phyloP scores from a whole-genome alignment of 495 filamentous ascomycete species.

The Pyrenopolyporus hunteri region DNA sequence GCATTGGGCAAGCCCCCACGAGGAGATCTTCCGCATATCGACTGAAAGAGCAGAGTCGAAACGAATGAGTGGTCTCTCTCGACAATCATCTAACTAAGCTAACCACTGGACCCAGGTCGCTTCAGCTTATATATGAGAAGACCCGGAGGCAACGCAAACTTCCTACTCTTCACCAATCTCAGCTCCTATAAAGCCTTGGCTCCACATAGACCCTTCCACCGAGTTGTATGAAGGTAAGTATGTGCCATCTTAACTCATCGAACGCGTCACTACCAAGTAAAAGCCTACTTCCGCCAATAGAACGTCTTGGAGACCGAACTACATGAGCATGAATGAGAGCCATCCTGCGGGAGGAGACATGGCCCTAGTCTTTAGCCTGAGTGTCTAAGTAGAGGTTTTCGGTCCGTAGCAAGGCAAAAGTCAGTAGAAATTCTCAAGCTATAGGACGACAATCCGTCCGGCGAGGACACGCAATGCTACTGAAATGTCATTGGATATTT shows the following conservation, averaged over 20 bases:
- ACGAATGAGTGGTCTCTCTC: constrained; percentile 6
- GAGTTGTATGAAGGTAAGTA: constrained; percentile 18
- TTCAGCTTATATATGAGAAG: constrained; percentile 25
- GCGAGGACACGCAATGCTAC: constrained; percentile 29
- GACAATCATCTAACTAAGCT: constrained; percentile 13
- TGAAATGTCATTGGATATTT: constrained; percentile 19
- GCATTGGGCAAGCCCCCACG: constrained; percentile 26
- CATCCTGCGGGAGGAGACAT: constrained; percentile 19
- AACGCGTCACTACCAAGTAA: constrained; percentile 30
- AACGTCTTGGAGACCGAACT: constrained; percentile 1
- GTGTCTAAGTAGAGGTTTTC: constrained; percentile 19
- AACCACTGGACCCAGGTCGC: constrained; percentile 1
- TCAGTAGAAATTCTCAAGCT: constrained; percentile 1
- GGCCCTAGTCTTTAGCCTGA: constrained; percentile 34
- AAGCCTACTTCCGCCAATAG: constrained; percentile 15
- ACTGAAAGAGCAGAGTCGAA: constrained; percentile 2
- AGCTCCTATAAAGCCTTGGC: constrained; percentile 6
- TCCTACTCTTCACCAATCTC: constrained; percentile 10
- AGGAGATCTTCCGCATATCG: constrained; percentile 22
- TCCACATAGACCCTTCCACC: constrained; percentile 17
- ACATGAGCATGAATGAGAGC: constrained; percentile 18
- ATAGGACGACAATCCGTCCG: constrained; percentile 5
- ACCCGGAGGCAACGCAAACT: constrained; percentile 6
- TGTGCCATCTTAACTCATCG: constrained; percentile 24
- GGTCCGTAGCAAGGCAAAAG: constrained; percentile 25